A percentile compares a stretch with the other conserved stretches of the same genome.
Evolutionary conservation across 257 asterid genomes (phyloP).

Genomic region (Coffea eugenioides): DNA sequence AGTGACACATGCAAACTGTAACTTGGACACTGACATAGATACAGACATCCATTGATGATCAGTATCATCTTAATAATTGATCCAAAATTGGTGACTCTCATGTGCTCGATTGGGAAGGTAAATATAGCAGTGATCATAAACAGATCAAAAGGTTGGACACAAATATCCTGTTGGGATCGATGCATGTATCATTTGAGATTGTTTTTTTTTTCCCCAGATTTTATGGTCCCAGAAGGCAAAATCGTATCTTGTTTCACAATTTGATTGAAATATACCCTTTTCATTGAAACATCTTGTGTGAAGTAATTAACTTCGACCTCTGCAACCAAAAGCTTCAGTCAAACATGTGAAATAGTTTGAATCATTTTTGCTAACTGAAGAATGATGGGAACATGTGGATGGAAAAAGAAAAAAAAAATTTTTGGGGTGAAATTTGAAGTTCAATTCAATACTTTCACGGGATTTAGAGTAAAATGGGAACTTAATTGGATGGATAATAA

Average conservation of each 20-base stretch:
- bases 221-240: not conserved
- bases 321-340: not conserved
- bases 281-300: not conserved
- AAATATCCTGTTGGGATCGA: not conserved
- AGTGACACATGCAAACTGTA: constrained; percentile 3
- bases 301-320: not conserved
- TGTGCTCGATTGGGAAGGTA: not conserved
- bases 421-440: too few species aligned
- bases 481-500: too few species aligned
- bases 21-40: constrained; percentile 3
- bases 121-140: not conserved
- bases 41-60: not conserved
- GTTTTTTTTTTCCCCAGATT: not conserved
- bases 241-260: not conserved
- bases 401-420: too few species aligned
- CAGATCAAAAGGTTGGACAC: not conserved
- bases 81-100: not conserved
- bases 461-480: too few species aligned
- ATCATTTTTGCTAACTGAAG: not conserved
- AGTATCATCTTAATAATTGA: not conserved
- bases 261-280: not conserved
- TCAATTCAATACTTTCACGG: too few species aligned
- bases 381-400: too few species aligned
- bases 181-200: not conserved
- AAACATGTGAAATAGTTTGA: not conserved